These are phyloP conservation scores for Pleodorina starrii DNA, from an alignment of 139 green algal genomes.

Conservation along the genomic window DNA sequence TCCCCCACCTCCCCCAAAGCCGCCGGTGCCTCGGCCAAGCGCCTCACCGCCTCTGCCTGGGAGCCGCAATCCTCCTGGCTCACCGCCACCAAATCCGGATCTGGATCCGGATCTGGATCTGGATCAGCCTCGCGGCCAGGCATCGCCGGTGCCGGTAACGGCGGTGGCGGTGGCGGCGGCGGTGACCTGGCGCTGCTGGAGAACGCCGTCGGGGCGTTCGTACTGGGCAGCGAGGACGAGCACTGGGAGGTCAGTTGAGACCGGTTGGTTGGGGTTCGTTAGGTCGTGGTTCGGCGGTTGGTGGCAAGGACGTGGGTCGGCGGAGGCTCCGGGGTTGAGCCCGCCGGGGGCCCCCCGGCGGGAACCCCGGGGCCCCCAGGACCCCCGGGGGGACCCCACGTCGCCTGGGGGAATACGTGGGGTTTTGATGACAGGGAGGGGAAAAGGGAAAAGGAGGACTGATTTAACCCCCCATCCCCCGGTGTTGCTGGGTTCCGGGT, in stretches of 20 bases:
- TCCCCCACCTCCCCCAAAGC: neutral
- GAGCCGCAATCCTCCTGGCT: slow-evolving; percentile 18
- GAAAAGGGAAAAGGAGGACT: no score
- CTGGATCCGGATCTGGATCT: neutral
- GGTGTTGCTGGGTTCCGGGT: no score
- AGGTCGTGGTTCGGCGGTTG: no score
- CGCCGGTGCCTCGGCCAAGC: neutral
- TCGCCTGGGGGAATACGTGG: no score
- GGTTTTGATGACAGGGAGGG: no score
- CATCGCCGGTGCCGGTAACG: neutral
- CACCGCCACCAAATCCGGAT: neutral
- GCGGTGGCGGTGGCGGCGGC: neutral
- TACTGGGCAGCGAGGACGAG: slow-evolving; percentile 47
- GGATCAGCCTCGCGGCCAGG: neutral
- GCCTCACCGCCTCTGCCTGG: slow-evolving; percentile 32
- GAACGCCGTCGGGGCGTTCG: slow-evolving; percentile 36
- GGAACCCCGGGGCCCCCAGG: no score
- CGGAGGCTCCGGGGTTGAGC: no score
- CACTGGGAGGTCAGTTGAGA: slow-evolving; percentile 30
- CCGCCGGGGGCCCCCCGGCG: no score
- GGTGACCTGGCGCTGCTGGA: slow-evolving; percentile 30
- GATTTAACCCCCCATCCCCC: no score
- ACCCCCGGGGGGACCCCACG: no score
- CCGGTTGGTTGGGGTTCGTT: neutral
- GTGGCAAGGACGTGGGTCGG: no score